These are phyloP conservation scores for Leccinum griseonigrum DNA, from an alignment of 1,284 basidiomycete species.

Conservation along the genomic window DNA sequence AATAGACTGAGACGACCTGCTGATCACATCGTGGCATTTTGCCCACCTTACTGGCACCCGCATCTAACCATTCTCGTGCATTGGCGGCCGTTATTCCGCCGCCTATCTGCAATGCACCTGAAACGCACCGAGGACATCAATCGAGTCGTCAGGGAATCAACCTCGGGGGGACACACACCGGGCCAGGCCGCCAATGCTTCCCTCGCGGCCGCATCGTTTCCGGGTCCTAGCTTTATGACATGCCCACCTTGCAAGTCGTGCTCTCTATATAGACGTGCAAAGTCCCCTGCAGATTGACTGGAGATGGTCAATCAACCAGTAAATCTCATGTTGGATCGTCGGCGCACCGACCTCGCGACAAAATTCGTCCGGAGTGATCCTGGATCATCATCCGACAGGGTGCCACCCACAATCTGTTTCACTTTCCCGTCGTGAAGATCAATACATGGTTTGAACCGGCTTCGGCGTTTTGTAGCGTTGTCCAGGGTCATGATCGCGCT, in stretches of 20 bases:
- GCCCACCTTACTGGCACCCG: conserved; percentile 87
- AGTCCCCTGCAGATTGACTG: conserved; percentile 82
- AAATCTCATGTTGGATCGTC: not conserved
- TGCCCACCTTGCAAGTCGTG: conserved; percentile 83
- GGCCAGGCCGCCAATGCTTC: conserved; percentile 86
- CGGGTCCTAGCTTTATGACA: conserved; percentile 93
- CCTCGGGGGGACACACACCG: conserved; percentile 39
- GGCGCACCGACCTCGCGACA: conserved; percentile 70
- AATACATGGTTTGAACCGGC: conserved; percentile 89
- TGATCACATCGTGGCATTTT: not conserved
- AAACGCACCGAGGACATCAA: conserved; percentile 7
- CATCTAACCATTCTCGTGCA: conserved; percentile 81
- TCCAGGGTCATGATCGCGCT: not conserved
- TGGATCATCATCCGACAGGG: conserved; percentile 69
- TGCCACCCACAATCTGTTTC: conserved; percentile 98
- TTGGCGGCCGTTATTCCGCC: conserved; percentile 89
- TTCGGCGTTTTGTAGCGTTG: conserved; percentile 15
- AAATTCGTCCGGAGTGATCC: conserved; percentile 86
- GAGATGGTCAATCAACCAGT: conserved; percentile 10
- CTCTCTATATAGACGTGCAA: conserved; percentile 75
- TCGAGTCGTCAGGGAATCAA: conserved; percentile 1
- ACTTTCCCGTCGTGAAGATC: conserved; percentile 94
- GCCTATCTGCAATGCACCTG: conserved; percentile 85
- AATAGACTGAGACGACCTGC: conserved; percentile 4
- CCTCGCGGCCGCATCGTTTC: conserved; percentile 85